phyloP scores from a whole-genome alignment of 192 early-diverging fungal species.

The Entomortierella lignicola region DNA sequence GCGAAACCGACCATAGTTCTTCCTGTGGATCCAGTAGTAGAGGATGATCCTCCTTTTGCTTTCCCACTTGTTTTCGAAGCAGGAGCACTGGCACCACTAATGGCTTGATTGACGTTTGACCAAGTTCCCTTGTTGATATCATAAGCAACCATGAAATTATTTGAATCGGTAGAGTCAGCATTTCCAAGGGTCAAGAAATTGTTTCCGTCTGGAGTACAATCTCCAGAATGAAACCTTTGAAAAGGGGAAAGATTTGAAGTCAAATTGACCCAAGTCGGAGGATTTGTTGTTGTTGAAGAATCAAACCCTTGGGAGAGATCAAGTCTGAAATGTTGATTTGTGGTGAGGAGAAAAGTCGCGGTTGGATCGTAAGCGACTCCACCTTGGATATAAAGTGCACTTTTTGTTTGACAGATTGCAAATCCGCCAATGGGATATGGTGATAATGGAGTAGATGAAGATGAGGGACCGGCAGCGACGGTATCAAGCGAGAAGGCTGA shows the following conservation, averaged over 20 bases:
- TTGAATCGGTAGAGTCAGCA: slow-evolving; percentile 18
- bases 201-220: slow-evolving; percentile 19
- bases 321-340: slow-evolving; percentile 49
- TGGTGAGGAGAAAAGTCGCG: slow-evolving; percentile 22
- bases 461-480: not conserved
- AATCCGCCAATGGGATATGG: slow-evolving; percentile 47
- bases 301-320: slow-evolving; percentile 41
- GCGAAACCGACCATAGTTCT: slow-evolving; percentile 37
- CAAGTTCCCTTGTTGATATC: slow-evolving; percentile 36
- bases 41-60: not conserved
- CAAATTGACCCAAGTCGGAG: slow-evolving; percentile 35
- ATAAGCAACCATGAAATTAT: slow-evolving; percentile 37
- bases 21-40: slow-evolving; percentile 13
- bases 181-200: slow-evolving; percentile 38
- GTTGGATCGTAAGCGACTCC: slow-evolving; percentile 29
- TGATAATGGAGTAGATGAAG: not conserved
- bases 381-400: slow-evolving; percentile 40
- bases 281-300: not conserved
- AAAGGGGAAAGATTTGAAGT: slow-evolving; percentile 40
- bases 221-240: slow-evolving; percentile 44
- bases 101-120: slow-evolving; percentile 14
- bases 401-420: slow-evolving; percentile 34
- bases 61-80: not conserved
- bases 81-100: slow-evolving; percentile 21
- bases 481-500: not conserved